Base-by-base conservation (phyloP, 1,139 yeast species). In the Protomyces arabidopsidicola region DNA sequence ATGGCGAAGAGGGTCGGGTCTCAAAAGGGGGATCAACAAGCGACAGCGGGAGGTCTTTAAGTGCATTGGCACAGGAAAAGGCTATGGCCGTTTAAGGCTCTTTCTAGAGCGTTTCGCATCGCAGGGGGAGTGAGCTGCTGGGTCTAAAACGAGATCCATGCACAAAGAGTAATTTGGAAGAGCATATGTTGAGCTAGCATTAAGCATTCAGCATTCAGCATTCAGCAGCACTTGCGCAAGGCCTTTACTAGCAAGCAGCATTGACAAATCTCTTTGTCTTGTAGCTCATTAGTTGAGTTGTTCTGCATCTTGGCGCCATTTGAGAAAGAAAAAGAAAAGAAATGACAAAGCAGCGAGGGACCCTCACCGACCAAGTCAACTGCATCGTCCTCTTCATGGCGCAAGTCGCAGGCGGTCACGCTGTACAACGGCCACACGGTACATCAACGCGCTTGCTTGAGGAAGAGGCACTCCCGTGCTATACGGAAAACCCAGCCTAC, bases 401-500 rank as follows among this genome's bases (percentile, higher is more conserved):
- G 8, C 48, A 42, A 10, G 22, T 42, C 20, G 48, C 48, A 16
- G 22, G 48, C 22, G 8, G 3, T 1, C 24, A 42, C 1, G 22
- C 12, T 10, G 6, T 12, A 42, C 48, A 42, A 10, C 6, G 14
- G 48, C 14, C 12, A 18, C 48, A 6, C 24, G 5, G 2, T 42
- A 42, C 24, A 16, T 1, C 42, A 3, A 27, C 31, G 31, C 31
- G 31, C 31, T 27, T 27, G 6, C 31, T 27, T 8, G 31, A 27
- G 31, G 31, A 27, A 4, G 62, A 58, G 20, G 62, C 39, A n/a
- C 22, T 58, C n/a, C 62, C 62, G 39, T 24, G 45, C 52, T 58
- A 58, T 34, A 51, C 56, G 20, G 53, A 16, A 24, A 51, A 58
- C 34, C 62, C 62, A 12, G 56, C n/a, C 16, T 58, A 58, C 53